phyloP scores from a whole-genome alignment of 2,329 filamentous ascomycete genomes.

The Colletotrichum spinosum region DNA sequence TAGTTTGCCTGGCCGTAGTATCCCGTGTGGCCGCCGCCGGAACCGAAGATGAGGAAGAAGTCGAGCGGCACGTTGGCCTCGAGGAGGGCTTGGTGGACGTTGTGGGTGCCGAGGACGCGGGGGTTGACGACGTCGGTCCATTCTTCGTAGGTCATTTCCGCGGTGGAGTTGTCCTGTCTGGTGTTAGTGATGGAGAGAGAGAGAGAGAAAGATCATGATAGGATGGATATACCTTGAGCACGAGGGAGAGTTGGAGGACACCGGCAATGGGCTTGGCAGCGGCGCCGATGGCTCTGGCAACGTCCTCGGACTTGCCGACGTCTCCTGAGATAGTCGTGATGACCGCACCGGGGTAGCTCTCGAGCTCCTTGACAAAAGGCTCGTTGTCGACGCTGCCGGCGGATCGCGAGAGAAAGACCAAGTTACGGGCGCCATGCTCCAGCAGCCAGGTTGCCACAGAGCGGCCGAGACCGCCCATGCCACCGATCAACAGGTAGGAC shows the following conservation, averaged over 20 bases:
- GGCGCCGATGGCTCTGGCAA: slow-evolving; percentile 3
- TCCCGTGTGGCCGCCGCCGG: slow-evolving; percentile 57
- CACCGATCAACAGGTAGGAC: slow-evolving; percentile 46
- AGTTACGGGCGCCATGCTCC: slow-evolving; percentile 43
- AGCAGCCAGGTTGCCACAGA: slow-evolving; percentile 46
- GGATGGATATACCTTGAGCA: slow-evolving; percentile 1
- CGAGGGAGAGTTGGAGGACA: slow-evolving; percentile 21
- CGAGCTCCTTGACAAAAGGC: slow-evolving; percentile 39
- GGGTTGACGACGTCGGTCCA: slow-evolving; percentile 47
- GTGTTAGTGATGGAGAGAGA: neutral
- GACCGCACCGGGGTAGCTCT: slow-evolving; percentile 13
- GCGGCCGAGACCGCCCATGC: slow-evolving; percentile 47
- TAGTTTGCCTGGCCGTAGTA: slow-evolving; percentile 54
- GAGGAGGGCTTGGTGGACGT: slow-evolving; percentile 48
- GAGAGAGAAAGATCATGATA: neutral
- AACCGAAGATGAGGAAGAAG: slow-evolving; percentile 61
- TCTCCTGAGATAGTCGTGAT: slow-evolving; percentile 23
- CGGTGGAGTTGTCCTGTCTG: slow-evolving; percentile 17
- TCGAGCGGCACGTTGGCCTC: slow-evolving; percentile 42
- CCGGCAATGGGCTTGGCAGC: slow-evolving; percentile 14
- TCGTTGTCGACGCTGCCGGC: slow-evolving; percentile 25
- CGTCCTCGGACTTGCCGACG: slow-evolving; percentile 13
- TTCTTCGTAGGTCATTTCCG: slow-evolving; percentile 49
- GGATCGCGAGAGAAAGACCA: slow-evolving; percentile 44
- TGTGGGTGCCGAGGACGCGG: slow-evolving; percentile 55